Evolutionary conservation across 2,329 filamentous ascomycete species (phyloP), one percentile per base, ranked within the genome.

Genomic region (Penicillium palitans): DNA sequence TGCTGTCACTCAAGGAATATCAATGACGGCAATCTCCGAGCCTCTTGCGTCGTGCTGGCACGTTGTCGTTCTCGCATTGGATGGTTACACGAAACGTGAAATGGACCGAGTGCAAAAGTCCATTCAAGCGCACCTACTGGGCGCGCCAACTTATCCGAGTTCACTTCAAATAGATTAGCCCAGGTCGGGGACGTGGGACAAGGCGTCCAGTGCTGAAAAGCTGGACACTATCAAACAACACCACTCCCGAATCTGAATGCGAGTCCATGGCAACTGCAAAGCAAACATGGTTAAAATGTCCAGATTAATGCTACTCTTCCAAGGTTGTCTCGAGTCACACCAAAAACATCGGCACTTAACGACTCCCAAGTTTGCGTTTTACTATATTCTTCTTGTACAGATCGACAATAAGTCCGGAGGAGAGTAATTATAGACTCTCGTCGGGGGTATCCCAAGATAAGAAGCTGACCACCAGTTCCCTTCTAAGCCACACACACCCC

Each of bases 21-120:
- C 55, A 15, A 58, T 57, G 41, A 56, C 63, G 62, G 63, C 63
- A 65, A 66, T 65, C 62, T 65, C 63, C 62, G 63, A 65, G 33
- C 47, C 47, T 46, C 54, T 33, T 33, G 55, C 25, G 45, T 62
- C 15, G 54, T 35, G 37, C 35, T 40, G 42, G 35, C 44, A 55
- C 45, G 45, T 48, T 51, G 41, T 47, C 46, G 44, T 46, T 51
- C 35, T 46, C 21, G 40, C 31, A 45, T 57, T 19, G 19, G 27
- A 29, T 12, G 8, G 55, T 67, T 63, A 66, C 64, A 67, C 65
- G 40, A 50, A 44, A 53, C 57, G 46, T 49, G 40, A 65, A 65
- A 67, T 65, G 49, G 60, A 60, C 63, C 56, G 62, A 64, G 58
- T 57, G 55, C 46, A 35, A 58, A 53, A 55, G 54, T 41, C 51